Evolutionary conservation across 2,329 filamentous ascomycete genomes (phyloP), one percentile per base, ranked within the genome.

Genomic region (Colletotrichum lupini): DNA sequence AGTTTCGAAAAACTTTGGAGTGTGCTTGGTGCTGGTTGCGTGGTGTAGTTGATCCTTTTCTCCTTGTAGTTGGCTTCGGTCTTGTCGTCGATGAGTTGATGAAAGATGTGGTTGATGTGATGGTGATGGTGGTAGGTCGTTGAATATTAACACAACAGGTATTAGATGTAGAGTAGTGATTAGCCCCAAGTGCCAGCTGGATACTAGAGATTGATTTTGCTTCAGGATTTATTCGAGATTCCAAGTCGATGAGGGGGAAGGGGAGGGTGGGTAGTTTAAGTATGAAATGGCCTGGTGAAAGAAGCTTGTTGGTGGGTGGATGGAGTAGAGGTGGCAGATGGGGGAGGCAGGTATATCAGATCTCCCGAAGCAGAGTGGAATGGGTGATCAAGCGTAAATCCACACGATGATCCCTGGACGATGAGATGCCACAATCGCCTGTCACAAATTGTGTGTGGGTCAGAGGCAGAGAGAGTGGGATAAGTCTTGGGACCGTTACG

Each of bases 371-470:
- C 70, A 77, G 76, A 74, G 81, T 73, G 82, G 80, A 81, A 83
- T 74, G 81, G 85, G 82, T 82, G 86, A 87, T 87, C 86, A 83
- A 85, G 85, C 82, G 85, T 81, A 81, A 86, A 86, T 85, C 85
- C 83, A 83, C 83, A 81, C 81, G 83, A 78, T 81, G 82, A 87
- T 86, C 85, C 85, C 82, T 83, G 84, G 80, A 64, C 64, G 74
- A 74, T 74, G 77, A 76, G 76, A 79, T 81, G 80, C 83, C 81
- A 83, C 79, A 80, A 83, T 81, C 82, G 86, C 83, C 83, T 87
- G 86, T 88, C 86, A 88, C 86, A 88, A 87, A 87, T 86, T 87
- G 82, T 82, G 81, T 82, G 86, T 88, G 86, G 86, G 85, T 84
- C 86, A 70, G 67, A 73, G 66, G 56, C 61, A 73, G 67, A 73